Conservation (phyloP, 169 alveolate genomes). For the Perkinsus olseni region DNA sequence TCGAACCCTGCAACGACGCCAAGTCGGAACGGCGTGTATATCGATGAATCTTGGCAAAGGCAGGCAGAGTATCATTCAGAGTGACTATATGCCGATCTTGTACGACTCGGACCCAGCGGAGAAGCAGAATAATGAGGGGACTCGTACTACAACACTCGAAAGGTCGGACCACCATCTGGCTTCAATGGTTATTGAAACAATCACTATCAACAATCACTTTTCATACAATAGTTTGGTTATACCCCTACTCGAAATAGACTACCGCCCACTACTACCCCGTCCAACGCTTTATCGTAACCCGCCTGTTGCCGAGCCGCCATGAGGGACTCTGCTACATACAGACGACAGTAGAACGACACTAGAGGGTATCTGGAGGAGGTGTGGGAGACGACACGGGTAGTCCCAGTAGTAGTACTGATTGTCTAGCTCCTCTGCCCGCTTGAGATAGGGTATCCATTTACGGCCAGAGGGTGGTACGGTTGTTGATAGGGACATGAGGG, state of each 20-base stretch:
- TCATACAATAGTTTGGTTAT: too few species aligned
- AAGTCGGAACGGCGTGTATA: too few species aligned
- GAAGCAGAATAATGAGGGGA: too few species aligned
- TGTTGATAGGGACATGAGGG: not conserved
- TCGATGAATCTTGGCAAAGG: too few species aligned
- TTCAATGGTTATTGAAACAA: too few species aligned
- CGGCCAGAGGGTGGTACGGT: not conserved
- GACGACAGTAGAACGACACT: not conserved
- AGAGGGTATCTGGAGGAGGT: not conserved
- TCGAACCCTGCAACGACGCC: too few species aligned
- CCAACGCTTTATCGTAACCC: not conserved
- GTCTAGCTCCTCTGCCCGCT: not conserved
- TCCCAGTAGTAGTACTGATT: not conserved
- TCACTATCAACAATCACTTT: too few species aligned
- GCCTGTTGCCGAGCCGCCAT: not conserved
- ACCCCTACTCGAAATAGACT: not conserved
- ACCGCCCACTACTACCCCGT: not conserved
- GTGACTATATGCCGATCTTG: too few species aligned
- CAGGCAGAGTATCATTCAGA: too few species aligned
- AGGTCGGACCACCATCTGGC: too few species aligned
- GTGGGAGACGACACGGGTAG: not conserved
- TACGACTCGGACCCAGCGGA: too few species aligned
- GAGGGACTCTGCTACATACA: not conserved
- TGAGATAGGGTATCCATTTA: not conserved
- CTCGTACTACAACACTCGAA: too few species aligned